A percentile compares a stretch with the other conserved stretches of the same genome.
Evolutionary conservation across 1,284 basidiomycete species (phyloP).

Genomic region (Melampsora medusae): DNA sequence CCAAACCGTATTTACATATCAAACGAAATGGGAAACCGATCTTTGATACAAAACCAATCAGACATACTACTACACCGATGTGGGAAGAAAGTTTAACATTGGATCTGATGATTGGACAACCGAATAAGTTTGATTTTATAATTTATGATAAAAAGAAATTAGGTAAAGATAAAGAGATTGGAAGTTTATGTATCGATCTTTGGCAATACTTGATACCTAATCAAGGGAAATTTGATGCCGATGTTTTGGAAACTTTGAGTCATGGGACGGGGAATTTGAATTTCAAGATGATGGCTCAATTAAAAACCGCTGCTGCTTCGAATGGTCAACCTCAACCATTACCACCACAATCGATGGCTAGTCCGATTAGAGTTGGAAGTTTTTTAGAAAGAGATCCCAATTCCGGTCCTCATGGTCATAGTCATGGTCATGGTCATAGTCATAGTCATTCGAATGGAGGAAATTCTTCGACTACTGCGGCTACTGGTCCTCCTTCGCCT

Average conservation of each 20-base stretch:
- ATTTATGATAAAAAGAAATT: slow-evolving; percentile 9
- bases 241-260: neutral
- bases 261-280: neutral
- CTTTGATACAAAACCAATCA: slow-evolving; percentile 29
- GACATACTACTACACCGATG: neutral
- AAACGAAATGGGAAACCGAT: slow-evolving; percentile 25
- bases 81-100: slow-evolving; percentile 9
- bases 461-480: neutral
- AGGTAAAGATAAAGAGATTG: neutral
- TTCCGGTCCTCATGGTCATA: too few relatives aligned
- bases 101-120: neutral
- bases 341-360: neutral
- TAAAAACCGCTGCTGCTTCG: neutral
- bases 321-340: too few relatives aligned
- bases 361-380: neutral
- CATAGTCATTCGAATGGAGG: too few relatives aligned
- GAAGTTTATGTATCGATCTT: neutral
- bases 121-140: slow-evolving; percentile 1
- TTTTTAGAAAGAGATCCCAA: slow-evolving; percentile 3
- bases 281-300: neutral
- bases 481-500: neutral
- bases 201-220: neutral
- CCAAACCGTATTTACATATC: slow-evolving; percentile 27
- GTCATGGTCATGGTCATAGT: too few relatives aligned
- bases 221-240: neutral